Evolutionary conservation across 179 eudicot genomes (phyloP).

Genomic region (Vitellaria paradoxa): DNA sequence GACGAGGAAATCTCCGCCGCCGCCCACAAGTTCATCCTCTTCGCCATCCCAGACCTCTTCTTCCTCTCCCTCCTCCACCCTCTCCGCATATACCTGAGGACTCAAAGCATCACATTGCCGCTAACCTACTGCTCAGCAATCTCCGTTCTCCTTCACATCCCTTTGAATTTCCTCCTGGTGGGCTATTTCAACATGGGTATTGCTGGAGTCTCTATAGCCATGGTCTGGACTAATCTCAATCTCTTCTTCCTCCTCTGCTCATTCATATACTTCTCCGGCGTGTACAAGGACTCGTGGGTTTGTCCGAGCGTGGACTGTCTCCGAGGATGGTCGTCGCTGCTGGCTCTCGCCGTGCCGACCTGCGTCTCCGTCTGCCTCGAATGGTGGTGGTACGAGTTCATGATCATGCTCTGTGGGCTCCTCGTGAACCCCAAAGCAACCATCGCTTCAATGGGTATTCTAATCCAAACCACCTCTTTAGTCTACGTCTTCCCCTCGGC

Average conservation of each 20-base stretch:
- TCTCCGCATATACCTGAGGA: conserved; percentile 33
- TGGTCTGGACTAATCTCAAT: conserved; percentile 37
- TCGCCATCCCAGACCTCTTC: conserved; percentile 45
- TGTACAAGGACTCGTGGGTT: conserved; percentile 36
- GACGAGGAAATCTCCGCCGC: conserved; percentile 34
- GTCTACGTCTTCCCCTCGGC: conserved; percentile 46
- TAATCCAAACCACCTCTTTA: conserved; percentile 44
- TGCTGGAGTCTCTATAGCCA: conserved; percentile 39
- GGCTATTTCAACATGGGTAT: conserved; percentile 34
- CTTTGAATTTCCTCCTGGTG: conserved; percentile 31
- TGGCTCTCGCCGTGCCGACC: conserved; percentile 29
- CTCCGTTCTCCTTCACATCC: conserved; percentile 38
- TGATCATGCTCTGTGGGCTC: conserved; percentile 44
- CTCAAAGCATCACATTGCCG: conserved; percentile 39
- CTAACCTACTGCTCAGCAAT: conserved; percentile 34
- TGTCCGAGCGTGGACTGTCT: conserved; percentile 31
- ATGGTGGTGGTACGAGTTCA: conserved; percentile 58
- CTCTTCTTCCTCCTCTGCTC: conserved; percentile 24
- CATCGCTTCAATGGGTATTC: conserved; percentile 43
- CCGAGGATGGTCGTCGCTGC: conserved; percentile 35
- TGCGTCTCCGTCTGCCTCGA: conserved; percentile 44
- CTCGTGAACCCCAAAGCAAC: conserved; percentile 38
- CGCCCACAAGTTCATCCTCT: conserved; percentile 34
- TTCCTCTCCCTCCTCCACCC: conserved; percentile 42
- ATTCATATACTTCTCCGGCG: conserved; percentile 29